Percentiles rank a stretch among this genome's conserved stretches.
Conservation (phyloP, 306 rosid genomes). For the Lathyrus sativus region DNA sequence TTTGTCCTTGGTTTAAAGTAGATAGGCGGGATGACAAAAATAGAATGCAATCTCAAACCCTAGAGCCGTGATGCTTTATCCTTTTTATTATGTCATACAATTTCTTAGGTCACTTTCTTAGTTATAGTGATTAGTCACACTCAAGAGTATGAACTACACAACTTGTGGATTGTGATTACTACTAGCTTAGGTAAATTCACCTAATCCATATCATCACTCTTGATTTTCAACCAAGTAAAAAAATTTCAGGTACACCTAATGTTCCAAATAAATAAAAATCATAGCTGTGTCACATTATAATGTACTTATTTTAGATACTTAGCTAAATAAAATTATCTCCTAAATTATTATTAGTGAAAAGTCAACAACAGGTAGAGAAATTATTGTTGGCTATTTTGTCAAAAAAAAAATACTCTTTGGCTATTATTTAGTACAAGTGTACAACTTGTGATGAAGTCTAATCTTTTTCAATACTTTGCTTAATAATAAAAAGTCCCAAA, state of each 20-base stretch:
- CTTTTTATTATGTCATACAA: constrained; percentile 12
- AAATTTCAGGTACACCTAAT: background rate
- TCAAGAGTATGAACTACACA: constrained; percentile 11
- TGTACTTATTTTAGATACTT: background rate
- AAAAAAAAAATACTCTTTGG: background rate
- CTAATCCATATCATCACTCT: constrained; percentile 43
- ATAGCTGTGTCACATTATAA: background rate
- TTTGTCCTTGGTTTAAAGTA: constrained; percentile 37
- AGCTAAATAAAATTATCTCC: background rate
- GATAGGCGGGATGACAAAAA: constrained; percentile 32
- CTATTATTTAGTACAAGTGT: background rate
- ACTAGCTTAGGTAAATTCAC: constrained; percentile 41
- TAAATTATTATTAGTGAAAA: background rate
- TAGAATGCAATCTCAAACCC: constrained; percentile 34
- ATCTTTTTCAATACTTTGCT: background rate
- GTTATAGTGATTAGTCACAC: constrained; percentile 22
- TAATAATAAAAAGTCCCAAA: background rate
- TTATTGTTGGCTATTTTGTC: background rate
- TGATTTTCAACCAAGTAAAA: constrained; percentile 36
- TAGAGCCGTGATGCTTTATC: constrained; percentile 31
- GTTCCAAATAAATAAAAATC: background rate
- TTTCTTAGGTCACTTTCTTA: constrained; percentile 33
- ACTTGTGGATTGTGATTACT: constrained; percentile 10
- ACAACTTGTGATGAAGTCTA: background rate
- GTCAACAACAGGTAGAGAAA: constrained; percentile 1